Percentiles rank a stretch among this genome's conserved stretches.
phyloP scores from a whole-genome alignment of 441 rosid genomes.

The Gossypium armourianum region DNA sequence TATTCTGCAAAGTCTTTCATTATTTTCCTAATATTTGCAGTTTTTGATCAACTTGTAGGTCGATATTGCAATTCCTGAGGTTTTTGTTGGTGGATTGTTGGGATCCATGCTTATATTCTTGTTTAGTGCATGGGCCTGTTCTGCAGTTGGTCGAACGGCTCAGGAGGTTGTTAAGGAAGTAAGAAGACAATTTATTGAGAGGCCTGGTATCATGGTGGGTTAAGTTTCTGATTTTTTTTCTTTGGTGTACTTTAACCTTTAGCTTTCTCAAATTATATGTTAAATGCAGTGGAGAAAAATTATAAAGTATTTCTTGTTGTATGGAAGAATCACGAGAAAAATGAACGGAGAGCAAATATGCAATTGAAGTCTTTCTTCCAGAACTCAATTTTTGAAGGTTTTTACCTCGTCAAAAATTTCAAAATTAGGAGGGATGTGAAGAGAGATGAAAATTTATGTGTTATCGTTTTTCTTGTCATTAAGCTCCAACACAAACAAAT shows the following conservation, averaged over 20 bases:
- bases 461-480: background rate
- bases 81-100: conserved; percentile 81
- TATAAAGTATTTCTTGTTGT: background rate
- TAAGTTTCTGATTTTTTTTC: background rate
- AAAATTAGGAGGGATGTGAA: background rate
- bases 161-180: conserved; percentile 99
- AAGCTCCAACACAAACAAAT: background rate
- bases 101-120: conserved; percentile 94
- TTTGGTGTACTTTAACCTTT: too few species aligned
- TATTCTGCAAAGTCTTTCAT: conserved; percentile 2
- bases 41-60: conserved; percentile 45
- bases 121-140: conserved; percentile 93
- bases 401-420: background rate
- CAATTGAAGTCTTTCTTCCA: background rate
- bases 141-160: conserved; percentile 96
- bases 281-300: background rate
- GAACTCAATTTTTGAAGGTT: background rate
- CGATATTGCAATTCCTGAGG: conserved; percentile 94
- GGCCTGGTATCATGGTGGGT: conserved; percentile 96
- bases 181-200: conserved; percentile 90
- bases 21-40: background rate
- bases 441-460: background rate
- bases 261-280: too few species aligned
- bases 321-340: background rate
- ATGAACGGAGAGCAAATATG: background rate